These are phyloP conservation scores for Sporobolomyces pararoseus DNA, from an alignment of 768 basidiomycete species.

Conservation along the genomic window DNA sequence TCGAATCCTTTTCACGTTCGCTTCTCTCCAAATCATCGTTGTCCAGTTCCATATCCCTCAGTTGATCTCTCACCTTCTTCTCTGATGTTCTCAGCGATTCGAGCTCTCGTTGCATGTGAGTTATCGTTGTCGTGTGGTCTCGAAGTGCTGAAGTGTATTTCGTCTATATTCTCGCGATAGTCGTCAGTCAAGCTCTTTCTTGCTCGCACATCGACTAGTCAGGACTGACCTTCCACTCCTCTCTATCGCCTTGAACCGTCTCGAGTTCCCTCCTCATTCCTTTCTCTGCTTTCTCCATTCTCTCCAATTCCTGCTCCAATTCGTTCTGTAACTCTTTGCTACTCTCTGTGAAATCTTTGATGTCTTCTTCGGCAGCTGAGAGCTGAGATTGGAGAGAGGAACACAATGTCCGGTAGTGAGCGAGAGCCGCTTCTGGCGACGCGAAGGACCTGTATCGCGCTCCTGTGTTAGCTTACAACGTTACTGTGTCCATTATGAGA, in stretches of 20 bases:
- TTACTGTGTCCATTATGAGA: no score
- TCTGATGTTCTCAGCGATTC: slow-evolving; percentile 74
- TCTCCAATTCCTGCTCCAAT: slow-evolving; percentile 81
- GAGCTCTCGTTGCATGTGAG: slow-evolving; percentile 85
- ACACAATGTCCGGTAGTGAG: slow-evolving; percentile 47
- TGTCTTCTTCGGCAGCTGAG: slow-evolving; percentile 73
- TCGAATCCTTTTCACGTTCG: slow-evolving; percentile 51
- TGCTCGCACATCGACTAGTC: no score
- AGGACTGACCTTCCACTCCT: slow-evolving; percentile 79
- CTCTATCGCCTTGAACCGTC: slow-evolving; percentile 68
- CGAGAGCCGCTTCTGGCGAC: slow-evolving; percentile 25
- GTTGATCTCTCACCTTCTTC: slow-evolving; percentile 65
- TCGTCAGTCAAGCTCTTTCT: not conserved
- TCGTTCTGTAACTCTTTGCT: slow-evolving; percentile 91
- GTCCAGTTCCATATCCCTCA: slow-evolving; percentile 90
- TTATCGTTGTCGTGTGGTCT: slow-evolving; percentile 76
- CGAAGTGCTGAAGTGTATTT: slow-evolving; percentile 50
- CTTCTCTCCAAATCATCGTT: slow-evolving; percentile 93
- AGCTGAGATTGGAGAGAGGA: slow-evolving; percentile 66
- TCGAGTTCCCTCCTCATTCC: slow-evolving; percentile 51
- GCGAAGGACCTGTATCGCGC: slow-evolving; percentile 15
- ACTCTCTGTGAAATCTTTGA: slow-evolving; percentile 79
- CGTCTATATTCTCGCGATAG: slow-evolving; percentile 34
- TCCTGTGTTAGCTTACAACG: not conserved
- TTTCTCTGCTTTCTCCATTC: slow-evolving; percentile 77